These are phyloP conservation scores for Yamadazyma sp. DNA, from an alignment of 805 yeast species.

Conservation along the genomic window DNA sequence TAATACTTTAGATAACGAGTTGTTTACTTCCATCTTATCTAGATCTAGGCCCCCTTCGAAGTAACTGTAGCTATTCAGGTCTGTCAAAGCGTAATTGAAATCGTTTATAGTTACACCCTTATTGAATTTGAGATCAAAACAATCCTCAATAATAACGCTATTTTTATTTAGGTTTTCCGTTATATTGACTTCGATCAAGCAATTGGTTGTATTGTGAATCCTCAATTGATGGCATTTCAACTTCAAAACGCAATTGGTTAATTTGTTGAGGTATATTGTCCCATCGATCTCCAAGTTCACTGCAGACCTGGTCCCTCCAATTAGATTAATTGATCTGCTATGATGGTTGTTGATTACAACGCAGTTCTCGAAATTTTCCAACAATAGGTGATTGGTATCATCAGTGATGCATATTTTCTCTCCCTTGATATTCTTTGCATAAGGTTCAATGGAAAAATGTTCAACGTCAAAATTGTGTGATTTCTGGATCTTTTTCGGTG, in stretches of 20 bases:
- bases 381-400: conserved; percentile 3
- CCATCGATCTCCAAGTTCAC: conserved; percentile 23
- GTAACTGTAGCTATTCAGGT: too few species aligned
- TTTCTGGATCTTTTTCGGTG: conserved; percentile 18
- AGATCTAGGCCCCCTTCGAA: too few species aligned
- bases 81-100: conserved; percentile 18
- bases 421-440: background rate
- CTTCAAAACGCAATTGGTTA: conserved; percentile 16
- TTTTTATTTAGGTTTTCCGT: conserved; percentile 8
- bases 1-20: too few species aligned
- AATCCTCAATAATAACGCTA: conserved; percentile 29
- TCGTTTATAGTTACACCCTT: conserved; percentile 22
- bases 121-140: conserved; percentile 16
- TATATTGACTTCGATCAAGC: conserved; percentile 15
- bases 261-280: conserved; percentile 26
- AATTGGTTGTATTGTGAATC: conserved; percentile 20
- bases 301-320: conserved; percentile 14
- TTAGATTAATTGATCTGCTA: conserved; percentile 22
- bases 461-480: background rate
- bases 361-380: conserved; percentile 2
- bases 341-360: conserved; percentile 9
- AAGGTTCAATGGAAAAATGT: conserved; percentile 1
- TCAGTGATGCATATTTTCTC: background rate
- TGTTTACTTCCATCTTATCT: too few species aligned
- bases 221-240: conserved; percentile 30